phyloP scores from a whole-genome alignment of 805 yeast genomes.

The Starmerella khaoyaiensis region DNA sequence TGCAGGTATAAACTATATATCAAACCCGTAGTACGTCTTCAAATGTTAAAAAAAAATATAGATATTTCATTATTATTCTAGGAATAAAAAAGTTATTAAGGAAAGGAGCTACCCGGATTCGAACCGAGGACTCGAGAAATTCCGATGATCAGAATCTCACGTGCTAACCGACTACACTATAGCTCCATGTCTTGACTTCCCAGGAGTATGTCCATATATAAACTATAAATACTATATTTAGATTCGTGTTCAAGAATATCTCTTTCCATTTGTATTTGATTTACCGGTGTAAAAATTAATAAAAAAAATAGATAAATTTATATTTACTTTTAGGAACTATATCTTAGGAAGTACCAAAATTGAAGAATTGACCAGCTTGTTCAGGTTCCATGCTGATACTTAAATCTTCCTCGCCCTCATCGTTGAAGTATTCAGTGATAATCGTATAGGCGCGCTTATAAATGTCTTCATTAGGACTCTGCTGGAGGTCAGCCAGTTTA shows the following conservation, averaged over 20 bases:
- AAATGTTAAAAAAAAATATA: no score
- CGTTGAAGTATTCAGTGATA: conserved; percentile 82
- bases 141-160: conserved; percentile 20
- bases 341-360: conserved; percentile 46
- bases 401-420: conserved; percentile 48
- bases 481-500: conserved; percentile 85
- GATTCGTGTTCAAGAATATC: neutral
- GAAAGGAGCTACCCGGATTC: conserved; percentile 21
- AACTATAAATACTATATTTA: neutral
- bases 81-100: neutral
- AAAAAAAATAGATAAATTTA: no score
- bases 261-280: neutral
- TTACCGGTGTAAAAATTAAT: neutral
- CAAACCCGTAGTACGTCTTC: no score
- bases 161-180: conserved; percentile 22
- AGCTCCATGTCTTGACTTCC: conserved; percentile 10
- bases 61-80: no score
- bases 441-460: conserved; percentile 82
- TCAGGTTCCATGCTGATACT: conserved; percentile 57
- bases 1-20: no score
- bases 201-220: no score
- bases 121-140: conserved; percentile 21
- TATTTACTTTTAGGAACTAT: no score
- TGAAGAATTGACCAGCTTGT: conserved; percentile 70
- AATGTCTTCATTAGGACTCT: conserved; percentile 79